Base-by-base conservation (phyloP, 805 yeast genomes). In the Limtongia smithiae region DNA sequence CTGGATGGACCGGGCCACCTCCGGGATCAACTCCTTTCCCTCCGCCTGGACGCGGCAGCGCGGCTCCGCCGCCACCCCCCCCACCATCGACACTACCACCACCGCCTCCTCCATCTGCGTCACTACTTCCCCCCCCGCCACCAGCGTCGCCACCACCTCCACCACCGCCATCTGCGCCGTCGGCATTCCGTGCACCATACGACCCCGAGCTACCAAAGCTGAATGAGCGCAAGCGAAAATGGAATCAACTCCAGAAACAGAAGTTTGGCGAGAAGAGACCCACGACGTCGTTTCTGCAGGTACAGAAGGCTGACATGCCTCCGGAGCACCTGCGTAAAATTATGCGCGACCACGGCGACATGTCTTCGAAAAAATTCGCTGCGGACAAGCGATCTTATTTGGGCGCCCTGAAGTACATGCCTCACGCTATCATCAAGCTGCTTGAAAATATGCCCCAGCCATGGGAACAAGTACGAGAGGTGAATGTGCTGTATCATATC, bases 371-470 rank as follows among this genome's bases (percentile, higher is more conserved):
- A 56, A 81, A 82, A 55, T 85, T 85, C 41, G 82, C 91, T 18
- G 78, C 84, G 11, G 97, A 91, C 61, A 90, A 89, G 63, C 73
- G 91, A 51, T 80, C 96, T 0, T 89, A 86, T 61, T 68, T 94
- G 22, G 96, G 96, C 1, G 90, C 97, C 1, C 72, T 93, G 49
- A 91, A 89, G 68, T 94, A 84, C 69, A 78, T 94, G 82, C 99
- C 99, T 0, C 97, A 91, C 68, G 96, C 98, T 0, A 78, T 89
- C 3, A 67, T 89, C 58, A 93, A 93, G 66, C 74, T 93, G 34
- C 63, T 93, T 34, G 98, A 93, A 62, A 89, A 88, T 62, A 91
- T 93, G 91, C 99, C 99, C 0, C 95, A 89, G 64, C 99, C 99
- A 0, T 93, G 99, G 99, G 97, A 93, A 65, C 78, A 80, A 44